These are phyloP conservation scores for Phytophthora aleatoria DNA, from an alignment of 352 stramenopile species.

Conservation along the genomic window DNA sequence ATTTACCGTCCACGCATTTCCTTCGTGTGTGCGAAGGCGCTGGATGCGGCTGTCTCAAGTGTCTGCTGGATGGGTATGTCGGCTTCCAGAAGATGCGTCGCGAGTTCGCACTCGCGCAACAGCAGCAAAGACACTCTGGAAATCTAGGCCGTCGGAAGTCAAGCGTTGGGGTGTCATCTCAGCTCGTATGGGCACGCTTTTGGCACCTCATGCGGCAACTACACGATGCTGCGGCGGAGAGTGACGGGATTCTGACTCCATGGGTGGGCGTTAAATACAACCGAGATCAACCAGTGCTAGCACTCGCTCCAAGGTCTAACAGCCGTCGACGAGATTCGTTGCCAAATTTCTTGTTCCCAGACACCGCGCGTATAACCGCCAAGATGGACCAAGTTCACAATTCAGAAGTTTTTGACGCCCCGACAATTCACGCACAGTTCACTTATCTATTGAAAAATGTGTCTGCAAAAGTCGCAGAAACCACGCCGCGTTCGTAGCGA, in stretches of 20 bases:
- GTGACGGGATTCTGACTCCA: slow-evolving; percentile 61
- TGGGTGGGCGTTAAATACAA: slow-evolving; percentile 49
- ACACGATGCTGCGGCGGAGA: slow-evolving; percentile 68
- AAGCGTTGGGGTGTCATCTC: slow-evolving; percentile 51
- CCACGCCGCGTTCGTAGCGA: background rate
- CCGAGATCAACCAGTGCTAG: slow-evolving; percentile 33
- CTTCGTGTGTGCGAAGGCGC: slow-evolving; percentile 58
- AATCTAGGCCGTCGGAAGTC: slow-evolving; percentile 24
- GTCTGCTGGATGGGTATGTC: slow-evolving; percentile 80
- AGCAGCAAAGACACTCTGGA: slow-evolving; percentile 22
- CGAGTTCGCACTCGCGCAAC: slow-evolving; percentile 23
- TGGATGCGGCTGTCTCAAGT: slow-evolving; percentile 84
- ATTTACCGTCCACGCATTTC: slow-evolving; percentile 57
- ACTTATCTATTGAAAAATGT: slow-evolving; percentile 29
- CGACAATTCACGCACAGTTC: slow-evolving; percentile 60
- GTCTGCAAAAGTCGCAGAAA: slow-evolving; percentile 11
- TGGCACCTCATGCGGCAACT: slow-evolving; percentile 86
- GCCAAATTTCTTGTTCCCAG: slow-evolving; percentile 72
- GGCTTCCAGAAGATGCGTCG: slow-evolving; percentile 80
- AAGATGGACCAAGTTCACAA: slow-evolving; percentile 49
- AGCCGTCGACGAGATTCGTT: slow-evolving; percentile 52
- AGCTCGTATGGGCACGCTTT: slow-evolving; percentile 75
- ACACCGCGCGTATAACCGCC: slow-evolving; percentile 65
- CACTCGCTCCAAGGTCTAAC: slow-evolving; percentile 50
- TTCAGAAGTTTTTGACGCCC: slow-evolving; percentile 61